phyloP scores from a whole-genome alignment of 2,329 filamentous ascomycete species.

The Xylariaceae sp. region DNA sequence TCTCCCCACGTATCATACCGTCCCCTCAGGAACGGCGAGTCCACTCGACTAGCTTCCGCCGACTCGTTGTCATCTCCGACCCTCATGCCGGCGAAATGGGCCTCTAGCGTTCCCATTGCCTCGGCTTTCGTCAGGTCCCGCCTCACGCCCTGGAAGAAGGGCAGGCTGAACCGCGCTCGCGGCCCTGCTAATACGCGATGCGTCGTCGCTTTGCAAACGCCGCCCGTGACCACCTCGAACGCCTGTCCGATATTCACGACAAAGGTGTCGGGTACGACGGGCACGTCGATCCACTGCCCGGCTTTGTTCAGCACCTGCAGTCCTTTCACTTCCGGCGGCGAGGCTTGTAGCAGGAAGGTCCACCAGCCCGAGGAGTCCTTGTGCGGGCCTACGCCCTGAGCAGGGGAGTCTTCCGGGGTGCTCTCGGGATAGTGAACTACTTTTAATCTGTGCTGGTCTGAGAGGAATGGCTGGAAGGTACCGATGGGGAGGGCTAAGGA shows the following conservation, averaged over 20 bases:
- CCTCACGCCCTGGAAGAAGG: conserved; percentile 47
- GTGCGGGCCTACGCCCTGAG: conserved; percentile 57
- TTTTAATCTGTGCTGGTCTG: conserved; percentile 54
- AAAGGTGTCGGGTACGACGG: conserved; percentile 42
- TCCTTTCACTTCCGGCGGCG: conserved; percentile 42
- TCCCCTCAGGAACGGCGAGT: conserved; percentile 45
- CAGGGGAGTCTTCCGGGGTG: conserved; percentile 7
- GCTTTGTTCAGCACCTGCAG: conserved; percentile 46
- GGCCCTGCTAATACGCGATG: conserved; percentile 37
- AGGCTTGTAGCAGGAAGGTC: conserved; percentile 58
- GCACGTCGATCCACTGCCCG: conserved; percentile 47
- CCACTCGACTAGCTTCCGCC: conserved; percentile 36
- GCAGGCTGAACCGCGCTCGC: conserved; percentile 38
- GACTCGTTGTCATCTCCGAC: conserved; percentile 27
- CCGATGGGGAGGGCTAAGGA: conserved; percentile 45
- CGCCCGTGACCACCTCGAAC: conserved; percentile 51
- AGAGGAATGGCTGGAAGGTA: conserved; percentile 48
- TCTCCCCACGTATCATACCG: conserved; percentile 52
- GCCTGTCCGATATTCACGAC: conserved; percentile 56
- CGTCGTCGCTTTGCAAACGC: conserved; percentile 48
- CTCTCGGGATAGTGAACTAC: conserved; percentile 47
- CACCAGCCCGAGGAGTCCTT: conserved; percentile 60
- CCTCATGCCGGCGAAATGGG: conserved; percentile 32
- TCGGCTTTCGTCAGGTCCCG: conserved; percentile 40
- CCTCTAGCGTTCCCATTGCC: conserved; percentile 35